A percentile compares a stretch with the other conserved stretches of the same genome.
These are phyloP conservation scores for Pythium utonaiense DNA, from an alignment of 352 stramenopile genomes.

Conservation along the genomic window DNA sequence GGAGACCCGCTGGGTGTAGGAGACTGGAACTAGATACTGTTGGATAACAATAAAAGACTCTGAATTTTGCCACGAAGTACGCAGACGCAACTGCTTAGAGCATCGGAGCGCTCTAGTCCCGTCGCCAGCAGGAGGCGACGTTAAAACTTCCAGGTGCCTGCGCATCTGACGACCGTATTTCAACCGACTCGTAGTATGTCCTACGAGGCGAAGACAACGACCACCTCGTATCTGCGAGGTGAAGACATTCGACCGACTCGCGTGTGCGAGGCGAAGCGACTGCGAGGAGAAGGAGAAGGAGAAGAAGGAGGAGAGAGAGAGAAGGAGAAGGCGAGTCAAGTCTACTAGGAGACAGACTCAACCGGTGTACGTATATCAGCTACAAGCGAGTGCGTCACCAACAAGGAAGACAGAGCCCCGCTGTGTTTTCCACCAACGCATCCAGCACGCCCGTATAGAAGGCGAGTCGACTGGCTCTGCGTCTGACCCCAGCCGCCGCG, in stretches of 20 bases:
- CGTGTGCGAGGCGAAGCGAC: background rate
- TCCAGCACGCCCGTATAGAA: background rate
- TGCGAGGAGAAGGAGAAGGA: background rate
- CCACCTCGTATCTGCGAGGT: background rate
- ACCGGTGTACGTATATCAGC: background rate
- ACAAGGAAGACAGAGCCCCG: background rate
- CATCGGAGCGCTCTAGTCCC: background rate
- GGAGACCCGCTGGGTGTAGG: background rate
- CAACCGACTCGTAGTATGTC: background rate
- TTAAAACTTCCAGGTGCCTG: background rate
- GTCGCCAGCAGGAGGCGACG: background rate
- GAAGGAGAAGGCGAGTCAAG: background rate
- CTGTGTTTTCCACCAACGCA: background rate
- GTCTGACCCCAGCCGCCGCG: background rate
- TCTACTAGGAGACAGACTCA: background rate
- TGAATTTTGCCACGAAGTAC: constrained; percentile 2
- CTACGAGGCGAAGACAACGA: background rate
- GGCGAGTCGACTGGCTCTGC: background rate
- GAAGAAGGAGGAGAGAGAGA: background rate
- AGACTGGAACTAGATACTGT: background rate
- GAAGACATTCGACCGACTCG: background rate
- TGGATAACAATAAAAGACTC: background rate
- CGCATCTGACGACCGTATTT: background rate
- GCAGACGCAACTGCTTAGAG: background rate
- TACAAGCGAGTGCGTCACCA: background rate